Percentiles rank a stretch among this genome's conserved stretches.
phyloP scores from a whole-genome alignment of 176 grass and related monocot genomes.

The Areca catechu region DNA sequence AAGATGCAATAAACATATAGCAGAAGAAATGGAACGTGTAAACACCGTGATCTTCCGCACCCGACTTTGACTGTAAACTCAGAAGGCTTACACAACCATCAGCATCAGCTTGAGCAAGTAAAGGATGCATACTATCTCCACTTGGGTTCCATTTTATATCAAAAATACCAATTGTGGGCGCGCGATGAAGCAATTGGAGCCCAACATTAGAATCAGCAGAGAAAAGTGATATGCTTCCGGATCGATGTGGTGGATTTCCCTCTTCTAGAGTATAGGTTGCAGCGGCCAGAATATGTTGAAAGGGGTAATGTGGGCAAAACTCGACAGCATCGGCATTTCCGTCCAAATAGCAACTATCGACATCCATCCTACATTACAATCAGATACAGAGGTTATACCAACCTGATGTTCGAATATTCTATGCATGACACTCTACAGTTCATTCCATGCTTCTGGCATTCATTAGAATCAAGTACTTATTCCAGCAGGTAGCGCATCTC shows the following conservation, averaged over 20 bases:
- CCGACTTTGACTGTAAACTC: constrained; percentile 28
- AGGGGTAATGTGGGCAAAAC: constrained; percentile 61
- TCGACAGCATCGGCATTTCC: constrained; percentile 84
- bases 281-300: constrained; percentile 52
- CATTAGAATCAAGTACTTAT: too few relatives aligned
- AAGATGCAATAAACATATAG: neutral
- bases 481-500: too few relatives aligned
- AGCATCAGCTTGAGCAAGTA: constrained; percentile 80
- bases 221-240: constrained; percentile 66
- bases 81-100: constrained; percentile 49
- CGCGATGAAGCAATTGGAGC: constrained; percentile 48
- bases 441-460: too few relatives aligned
- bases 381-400: too few relatives aligned
- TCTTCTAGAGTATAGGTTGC: constrained; percentile 91
- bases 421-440: too few relatives aligned
- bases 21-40: too few relatives aligned
- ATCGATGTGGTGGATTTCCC: constrained; percentile 28
- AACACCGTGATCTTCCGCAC: constrained; percentile 15
- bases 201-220: constrained; percentile 6
- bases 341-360: constrained; percentile 57
- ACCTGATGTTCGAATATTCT: too few relatives aligned
- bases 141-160: constrained; percentile 81
- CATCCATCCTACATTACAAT: constrained; percentile 35
- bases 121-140: constrained; percentile 17
- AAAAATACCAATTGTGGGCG: constrained; percentile 54